Percentiles rank a stretch among this genome's conserved stretches.
Evolutionary conservation across 306 rosid genomes (phyloP).

Genomic region (Gillenia trifoliata): DNA sequence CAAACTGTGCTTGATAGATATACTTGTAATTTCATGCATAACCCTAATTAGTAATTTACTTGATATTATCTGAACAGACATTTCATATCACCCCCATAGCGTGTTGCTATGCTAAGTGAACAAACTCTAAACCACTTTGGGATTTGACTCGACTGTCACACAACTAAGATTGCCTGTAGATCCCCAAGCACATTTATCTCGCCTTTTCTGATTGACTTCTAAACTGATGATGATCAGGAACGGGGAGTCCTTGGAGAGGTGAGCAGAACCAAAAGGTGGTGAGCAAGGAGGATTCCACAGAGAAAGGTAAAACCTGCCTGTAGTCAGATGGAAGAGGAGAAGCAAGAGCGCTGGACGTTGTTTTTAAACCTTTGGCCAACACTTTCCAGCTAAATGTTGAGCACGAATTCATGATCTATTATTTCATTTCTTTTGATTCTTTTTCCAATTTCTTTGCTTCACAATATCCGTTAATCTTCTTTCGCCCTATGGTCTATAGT

Average conservation of each 20-base stretch:
- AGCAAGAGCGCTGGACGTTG: constrained; percentile 70
- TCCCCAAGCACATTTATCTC: not conserved
- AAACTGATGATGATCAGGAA: constrained; percentile 36
- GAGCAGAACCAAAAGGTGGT: constrained; percentile 39
- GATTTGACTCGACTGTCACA: not conserved
- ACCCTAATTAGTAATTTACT: too few relatives aligned
- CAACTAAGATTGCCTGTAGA: not conserved
- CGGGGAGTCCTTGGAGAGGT: constrained; percentile 52
- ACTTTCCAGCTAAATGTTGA: constrained; percentile 30
- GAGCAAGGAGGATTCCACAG: constrained; percentile 32
- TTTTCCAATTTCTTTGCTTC: not conserved
- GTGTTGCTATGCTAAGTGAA: not conserved
- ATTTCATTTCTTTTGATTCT: constrained; percentile 42
- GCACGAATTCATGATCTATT: constrained; percentile 22
- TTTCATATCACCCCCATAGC: too few relatives aligned
- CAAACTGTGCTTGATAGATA: too few relatives aligned
- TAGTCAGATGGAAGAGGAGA: constrained; percentile 62
- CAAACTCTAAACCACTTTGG: not conserved
- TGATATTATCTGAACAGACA: too few relatives aligned
- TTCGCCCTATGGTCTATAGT: constrained; percentile 4
- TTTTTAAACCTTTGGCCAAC: constrained; percentile 96
- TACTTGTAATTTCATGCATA: too few relatives aligned
- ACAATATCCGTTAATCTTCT: not conserved
- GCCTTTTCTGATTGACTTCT: not conserved
- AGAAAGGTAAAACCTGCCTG: constrained; percentile 38